Percentiles rank a stretch among this genome's conserved stretches.
Conservation (phyloP, 148 eudicot species). For the Heliosperma pusillum region DNA sequence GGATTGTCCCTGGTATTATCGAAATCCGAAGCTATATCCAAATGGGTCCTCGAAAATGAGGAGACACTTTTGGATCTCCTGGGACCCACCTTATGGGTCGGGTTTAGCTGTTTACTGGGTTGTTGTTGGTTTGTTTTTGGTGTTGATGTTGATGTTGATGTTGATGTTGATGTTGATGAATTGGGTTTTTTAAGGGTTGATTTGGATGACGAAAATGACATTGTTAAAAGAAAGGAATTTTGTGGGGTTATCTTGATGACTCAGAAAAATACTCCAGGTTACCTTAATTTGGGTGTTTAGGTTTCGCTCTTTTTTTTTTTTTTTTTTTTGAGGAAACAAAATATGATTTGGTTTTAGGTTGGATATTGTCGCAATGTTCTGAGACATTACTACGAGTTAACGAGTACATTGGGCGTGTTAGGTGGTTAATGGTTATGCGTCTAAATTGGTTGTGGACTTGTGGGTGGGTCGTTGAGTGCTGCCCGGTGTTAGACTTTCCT, state of each 20-base stretch:
- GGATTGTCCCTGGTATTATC: slow-evolving; percentile 65
- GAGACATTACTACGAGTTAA: too few species aligned
- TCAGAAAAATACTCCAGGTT: too few species aligned
- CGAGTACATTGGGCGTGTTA: too few species aligned
- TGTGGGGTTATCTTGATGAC: slow-evolving; percentile 5
- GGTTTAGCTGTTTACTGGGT: slow-evolving; percentile 13
- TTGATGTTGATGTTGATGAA: slow-evolving; percentile 16
- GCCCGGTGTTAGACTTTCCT: too few species aligned
- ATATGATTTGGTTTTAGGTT: too few species aligned
- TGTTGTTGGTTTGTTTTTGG: not conserved
- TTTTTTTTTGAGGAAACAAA: too few species aligned
- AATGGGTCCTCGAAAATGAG: slow-evolving; percentile 37
- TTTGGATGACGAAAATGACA: slow-evolving; percentile 66
- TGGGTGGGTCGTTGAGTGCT: too few species aligned
- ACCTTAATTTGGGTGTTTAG: too few species aligned
- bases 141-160: slow-evolving; percentile 10
- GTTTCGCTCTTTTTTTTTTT: too few species aligned
- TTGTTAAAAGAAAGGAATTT: slow-evolving; percentile 9
- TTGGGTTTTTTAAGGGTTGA: slow-evolving; percentile 45
- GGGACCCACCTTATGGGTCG: slow-evolving; percentile 27
- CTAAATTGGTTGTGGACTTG: too few species aligned
- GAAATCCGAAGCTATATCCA: slow-evolving; percentile 42
- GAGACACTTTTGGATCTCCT: slow-evolving; percentile 60
- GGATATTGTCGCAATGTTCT: too few species aligned
- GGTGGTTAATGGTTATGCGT: too few species aligned